phyloP scores from a whole-genome alignment of 768 basidiomycete genomes.

The Strobilomyces echinocephalus region DNA sequence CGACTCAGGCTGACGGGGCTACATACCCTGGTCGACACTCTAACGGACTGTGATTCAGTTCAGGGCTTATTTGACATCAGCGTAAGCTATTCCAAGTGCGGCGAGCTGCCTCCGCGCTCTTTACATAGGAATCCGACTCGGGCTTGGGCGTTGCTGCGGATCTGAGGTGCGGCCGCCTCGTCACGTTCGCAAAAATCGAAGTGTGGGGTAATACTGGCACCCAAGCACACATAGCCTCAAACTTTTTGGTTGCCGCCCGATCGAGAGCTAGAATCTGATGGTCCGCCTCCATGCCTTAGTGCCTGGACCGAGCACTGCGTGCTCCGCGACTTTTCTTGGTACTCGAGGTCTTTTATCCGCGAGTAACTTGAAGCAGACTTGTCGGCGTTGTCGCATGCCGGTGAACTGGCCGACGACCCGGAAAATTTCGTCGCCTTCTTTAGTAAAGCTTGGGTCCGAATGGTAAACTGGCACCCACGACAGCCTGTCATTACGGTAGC shows the following conservation, averaged over 20 bases:
- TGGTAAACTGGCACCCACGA: not conserved
- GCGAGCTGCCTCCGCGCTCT: conserved; percentile 5
- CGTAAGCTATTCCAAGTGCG: not conserved
- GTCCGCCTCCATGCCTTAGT: not conserved
- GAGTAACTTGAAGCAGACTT: too few species aligned
- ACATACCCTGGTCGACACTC: not conserved
- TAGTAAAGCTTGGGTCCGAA: conserved; percentile 32
- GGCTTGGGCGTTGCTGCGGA: conserved; percentile 11
- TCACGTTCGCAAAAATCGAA: conserved; percentile 9
- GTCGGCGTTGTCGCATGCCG: too few species aligned
- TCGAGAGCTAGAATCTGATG: not conserved
- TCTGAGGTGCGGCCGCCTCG: conserved; percentile 18
- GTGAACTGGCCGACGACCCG: too few species aligned
- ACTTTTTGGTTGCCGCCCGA: not conserved
- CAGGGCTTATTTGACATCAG: too few species aligned
- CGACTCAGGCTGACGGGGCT: too few species aligned
- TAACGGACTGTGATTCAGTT: not conserved
- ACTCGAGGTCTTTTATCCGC: too few species aligned
- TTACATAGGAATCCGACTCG: not conserved
- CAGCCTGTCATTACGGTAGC: not conserved
- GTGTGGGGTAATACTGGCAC: conserved; percentile 17
- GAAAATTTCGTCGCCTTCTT: conserved; percentile 24
- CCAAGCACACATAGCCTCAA: not conserved
- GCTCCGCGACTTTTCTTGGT: conserved; percentile 54
- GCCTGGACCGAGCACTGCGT: not conserved